These are phyloP conservation scores for Metarhizium album DNA, from an alignment of 2,329 filamentous ascomycete species.

Conservation along the genomic window DNA sequence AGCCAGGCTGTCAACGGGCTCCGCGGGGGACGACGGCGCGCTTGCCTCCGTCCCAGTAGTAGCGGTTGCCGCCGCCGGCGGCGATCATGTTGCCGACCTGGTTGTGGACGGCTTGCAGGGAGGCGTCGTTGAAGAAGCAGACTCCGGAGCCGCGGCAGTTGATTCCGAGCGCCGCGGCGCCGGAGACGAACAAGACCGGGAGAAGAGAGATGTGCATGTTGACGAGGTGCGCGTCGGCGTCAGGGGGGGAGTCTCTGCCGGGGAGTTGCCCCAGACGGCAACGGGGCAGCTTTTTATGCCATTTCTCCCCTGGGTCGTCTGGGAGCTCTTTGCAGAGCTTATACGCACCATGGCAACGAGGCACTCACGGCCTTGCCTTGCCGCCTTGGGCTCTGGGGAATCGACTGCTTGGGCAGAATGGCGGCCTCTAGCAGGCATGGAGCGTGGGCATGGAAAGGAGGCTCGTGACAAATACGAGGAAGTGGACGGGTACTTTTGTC, in stretches of 20 bases:
- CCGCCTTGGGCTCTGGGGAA: no score
- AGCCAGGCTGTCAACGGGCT: background rate
- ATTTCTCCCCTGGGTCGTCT: no score
- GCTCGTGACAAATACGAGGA: background rate
- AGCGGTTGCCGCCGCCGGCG: constrained; percentile 6
- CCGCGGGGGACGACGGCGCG: background rate
- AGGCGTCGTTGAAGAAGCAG: constrained; percentile 9
- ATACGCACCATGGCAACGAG: no score
- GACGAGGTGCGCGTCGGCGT: no score
- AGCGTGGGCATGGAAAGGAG: background rate
- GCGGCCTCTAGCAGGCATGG: no score
- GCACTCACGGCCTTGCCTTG: no score
- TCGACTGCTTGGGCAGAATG: no score
- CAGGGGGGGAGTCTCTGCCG: no score
- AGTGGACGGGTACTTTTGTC: background rate
- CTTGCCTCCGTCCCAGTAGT: constrained; percentile 7
- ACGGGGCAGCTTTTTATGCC: no score
- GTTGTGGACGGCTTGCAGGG: constrained; percentile 5
- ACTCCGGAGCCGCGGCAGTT: constrained; percentile 11
- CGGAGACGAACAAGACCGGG: constrained; percentile 4
- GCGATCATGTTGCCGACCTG: constrained; percentile 8
- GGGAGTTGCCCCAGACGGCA: no score
- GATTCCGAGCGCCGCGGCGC: constrained; percentile 8
- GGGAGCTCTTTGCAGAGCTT: no score
- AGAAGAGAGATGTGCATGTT: constrained; percentile 1